Percentiles rank a stretch among this genome's conserved stretches.
These are phyloP conservation scores for Metschnikowia noctiluminum DNA, from an alignment of 805 yeast species.

Conservation along the genomic window DNA sequence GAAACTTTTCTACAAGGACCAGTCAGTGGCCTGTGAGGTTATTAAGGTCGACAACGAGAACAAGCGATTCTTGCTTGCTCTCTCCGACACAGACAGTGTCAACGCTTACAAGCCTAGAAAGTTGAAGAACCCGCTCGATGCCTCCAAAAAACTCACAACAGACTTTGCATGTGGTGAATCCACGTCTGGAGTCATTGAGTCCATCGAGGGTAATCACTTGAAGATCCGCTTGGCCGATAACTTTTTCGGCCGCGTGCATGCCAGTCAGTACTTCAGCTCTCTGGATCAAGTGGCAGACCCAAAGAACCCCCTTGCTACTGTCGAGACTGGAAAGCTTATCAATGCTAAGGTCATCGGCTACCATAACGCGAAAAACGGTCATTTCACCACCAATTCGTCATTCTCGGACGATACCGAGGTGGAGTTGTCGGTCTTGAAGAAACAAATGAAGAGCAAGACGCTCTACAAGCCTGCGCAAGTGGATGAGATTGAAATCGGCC, in stretches of 20 bases:
- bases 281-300: slow-evolving; percentile 53
- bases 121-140: slow-evolving; percentile 58
- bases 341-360: slow-evolving; percentile 70
- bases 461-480: slow-evolving; percentile 13
- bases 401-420: slow-evolving; percentile 49
- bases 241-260: slow-evolving; percentile 74
- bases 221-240: slow-evolving; percentile 75
- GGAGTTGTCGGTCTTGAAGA: slow-evolving; percentile 59
- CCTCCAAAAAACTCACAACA: slow-evolving; percentile 40
- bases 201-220: slow-evolving; percentile 69
- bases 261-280: slow-evolving; percentile 61
- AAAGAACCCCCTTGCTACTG: slow-evolving; percentile 55
- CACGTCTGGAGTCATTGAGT: slow-evolving; percentile 57
- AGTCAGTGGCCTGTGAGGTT: slow-evolving; percentile 69
- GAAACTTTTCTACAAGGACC: slow-evolving; percentile 55
- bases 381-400: slow-evolving; percentile 55
- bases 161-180: slow-evolving; percentile 59
- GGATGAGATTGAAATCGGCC: slow-evolving; percentile 43
- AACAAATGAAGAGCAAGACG: slow-evolving; percentile 27
- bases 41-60: slow-evolving; percentile 65
- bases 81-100: slow-evolving; percentile 36
- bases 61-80: slow-evolving; percentile 65
- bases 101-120: slow-evolving; percentile 8
- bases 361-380: slow-evolving; percentile 68
- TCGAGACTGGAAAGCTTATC: slow-evolving; percentile 55